Evolutionary conservation across 805 yeast species (phyloP).

Genomic region (fission yeast (Schizosaccharomyces pombe)): DNA sequence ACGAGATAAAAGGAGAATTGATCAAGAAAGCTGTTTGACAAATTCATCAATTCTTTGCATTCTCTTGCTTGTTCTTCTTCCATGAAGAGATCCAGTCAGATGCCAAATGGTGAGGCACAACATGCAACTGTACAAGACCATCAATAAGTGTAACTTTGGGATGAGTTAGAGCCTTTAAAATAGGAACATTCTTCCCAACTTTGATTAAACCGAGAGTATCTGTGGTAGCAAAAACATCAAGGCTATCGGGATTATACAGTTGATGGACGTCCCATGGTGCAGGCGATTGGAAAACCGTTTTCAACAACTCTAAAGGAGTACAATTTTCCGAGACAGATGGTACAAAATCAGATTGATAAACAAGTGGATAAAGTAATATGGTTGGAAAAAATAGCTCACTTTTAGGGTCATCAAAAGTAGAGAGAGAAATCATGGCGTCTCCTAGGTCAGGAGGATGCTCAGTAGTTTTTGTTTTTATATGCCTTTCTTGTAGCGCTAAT

Average conservation of each 20-base stretch:
- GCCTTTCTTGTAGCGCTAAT: not conserved
- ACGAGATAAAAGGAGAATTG: no score
- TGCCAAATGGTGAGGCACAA: not conserved
- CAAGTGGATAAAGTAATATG: conserved; percentile 2
- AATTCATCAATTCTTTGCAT: conserved; percentile 6
- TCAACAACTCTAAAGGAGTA: not conserved
- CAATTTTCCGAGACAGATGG: not conserved
- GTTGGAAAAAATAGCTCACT: conserved; percentile 1
- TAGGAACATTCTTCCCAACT: conserved; percentile 1
- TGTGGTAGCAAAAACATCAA: not conserved
- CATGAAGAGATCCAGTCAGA: not conserved
- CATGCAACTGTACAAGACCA: not conserved
- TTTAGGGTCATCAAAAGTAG: not conserved
- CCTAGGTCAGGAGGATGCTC: conserved; percentile 3
- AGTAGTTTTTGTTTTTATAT: not conserved
- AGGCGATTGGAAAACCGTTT: not conserved
- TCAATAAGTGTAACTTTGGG: not conserved
- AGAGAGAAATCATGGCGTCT: not conserved
- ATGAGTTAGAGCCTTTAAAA: not conserved
- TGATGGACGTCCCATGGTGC: not conserved
- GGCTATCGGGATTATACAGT: not conserved
- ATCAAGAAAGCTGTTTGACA: no score
- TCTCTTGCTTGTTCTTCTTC: not conserved
- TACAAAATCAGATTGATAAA: conserved; percentile 1
- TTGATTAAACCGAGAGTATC: conserved; percentile 2